Evolutionary conservation across 306 rosid genomes (phyloP).

Genomic region (Dryas alaskensis): DNA sequence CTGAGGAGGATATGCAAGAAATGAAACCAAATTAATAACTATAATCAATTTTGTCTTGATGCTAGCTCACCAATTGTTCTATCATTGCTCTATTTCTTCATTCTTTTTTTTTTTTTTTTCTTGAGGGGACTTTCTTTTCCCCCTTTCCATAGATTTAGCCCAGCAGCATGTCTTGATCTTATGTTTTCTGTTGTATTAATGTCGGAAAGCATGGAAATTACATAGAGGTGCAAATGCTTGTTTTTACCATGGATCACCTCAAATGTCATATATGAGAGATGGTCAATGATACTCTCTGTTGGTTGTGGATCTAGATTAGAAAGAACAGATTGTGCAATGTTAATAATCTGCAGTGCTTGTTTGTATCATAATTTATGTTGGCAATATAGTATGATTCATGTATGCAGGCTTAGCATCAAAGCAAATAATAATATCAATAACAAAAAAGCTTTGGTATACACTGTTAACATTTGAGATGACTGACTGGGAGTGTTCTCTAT

Average conservation of each 20-base stretch:
- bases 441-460: too few relatives aligned
- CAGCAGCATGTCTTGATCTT: not conserved
- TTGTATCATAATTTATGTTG: too few relatives aligned
- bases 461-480: too few relatives aligned
- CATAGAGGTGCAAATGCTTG: not conserved
- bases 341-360: too few relatives aligned
- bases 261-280: not conserved
- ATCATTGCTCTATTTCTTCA: constrained; percentile 9
- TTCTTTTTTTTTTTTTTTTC: constrained; percentile 22
- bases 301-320: too few relatives aligned
- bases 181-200: not conserved
- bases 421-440: too few relatives aligned
- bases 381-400: too few relatives aligned
- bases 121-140: constrained; percentile 16
- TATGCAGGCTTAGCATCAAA: too few relatives aligned
- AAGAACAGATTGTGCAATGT: too few relatives aligned
- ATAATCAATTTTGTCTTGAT: constrained; percentile 11
- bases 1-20: constrained; percentile 75
- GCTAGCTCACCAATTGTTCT: constrained; percentile 10
- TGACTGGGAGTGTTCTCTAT: too few relatives aligned
- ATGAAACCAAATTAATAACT: constrained; percentile 34
- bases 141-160: not conserved
- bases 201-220: not conserved
- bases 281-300: not conserved
- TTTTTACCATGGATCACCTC: not conserved